phyloP scores from a whole-genome alignment of 306 rosid genomes.

The Cucurbita pepo region DNA sequence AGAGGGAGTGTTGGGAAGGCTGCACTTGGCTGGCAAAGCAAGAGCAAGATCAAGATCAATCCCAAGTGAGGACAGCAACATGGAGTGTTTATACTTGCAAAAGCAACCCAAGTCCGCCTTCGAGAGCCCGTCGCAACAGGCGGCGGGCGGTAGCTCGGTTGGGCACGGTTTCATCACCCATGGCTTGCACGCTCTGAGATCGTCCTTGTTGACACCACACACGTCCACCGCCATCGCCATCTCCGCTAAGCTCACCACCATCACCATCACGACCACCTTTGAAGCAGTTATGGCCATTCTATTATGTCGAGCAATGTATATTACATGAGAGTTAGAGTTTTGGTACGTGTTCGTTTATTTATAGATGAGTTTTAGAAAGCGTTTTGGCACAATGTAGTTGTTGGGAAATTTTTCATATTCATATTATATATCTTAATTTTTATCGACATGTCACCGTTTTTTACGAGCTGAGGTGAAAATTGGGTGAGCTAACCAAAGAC shows the following conservation, averaged over 20 bases:
- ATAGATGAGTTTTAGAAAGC: not conserved
- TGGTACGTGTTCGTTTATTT: not conserved
- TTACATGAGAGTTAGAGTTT: not conserved
- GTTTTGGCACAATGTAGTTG: no score
- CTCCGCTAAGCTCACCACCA: not conserved
- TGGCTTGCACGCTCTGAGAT: slow-evolving; percentile 43
- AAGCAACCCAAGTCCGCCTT: slow-evolving; percentile 51
- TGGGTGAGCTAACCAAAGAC: not conserved
- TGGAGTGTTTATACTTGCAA: slow-evolving; percentile 45
- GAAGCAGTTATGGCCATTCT: no score
- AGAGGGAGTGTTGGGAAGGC: slow-evolving; percentile 27
- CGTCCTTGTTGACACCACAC: slow-evolving; percentile 38
- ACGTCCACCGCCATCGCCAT: slow-evolving; percentile 13
- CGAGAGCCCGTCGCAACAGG: slow-evolving; percentile 36
- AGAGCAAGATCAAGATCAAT: slow-evolving; percentile 52
- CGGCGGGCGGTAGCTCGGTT: slow-evolving; percentile 12
- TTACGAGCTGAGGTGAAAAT: no score
- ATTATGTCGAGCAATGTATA: not conserved
- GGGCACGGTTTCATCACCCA: slow-evolving; percentile 47
- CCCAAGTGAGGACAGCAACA: slow-evolving; percentile 32
- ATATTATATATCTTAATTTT: no score
- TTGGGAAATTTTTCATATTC: no score
- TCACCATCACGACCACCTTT: not conserved
- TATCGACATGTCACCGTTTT: no score
- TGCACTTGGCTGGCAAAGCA: slow-evolving; percentile 49